A percentile compares a stretch with the other conserved stretches of the same genome.
phyloP scores from a whole-genome alignment of 2,329 filamentous ascomycete genomes.

The Tothia fuscella region DNA sequence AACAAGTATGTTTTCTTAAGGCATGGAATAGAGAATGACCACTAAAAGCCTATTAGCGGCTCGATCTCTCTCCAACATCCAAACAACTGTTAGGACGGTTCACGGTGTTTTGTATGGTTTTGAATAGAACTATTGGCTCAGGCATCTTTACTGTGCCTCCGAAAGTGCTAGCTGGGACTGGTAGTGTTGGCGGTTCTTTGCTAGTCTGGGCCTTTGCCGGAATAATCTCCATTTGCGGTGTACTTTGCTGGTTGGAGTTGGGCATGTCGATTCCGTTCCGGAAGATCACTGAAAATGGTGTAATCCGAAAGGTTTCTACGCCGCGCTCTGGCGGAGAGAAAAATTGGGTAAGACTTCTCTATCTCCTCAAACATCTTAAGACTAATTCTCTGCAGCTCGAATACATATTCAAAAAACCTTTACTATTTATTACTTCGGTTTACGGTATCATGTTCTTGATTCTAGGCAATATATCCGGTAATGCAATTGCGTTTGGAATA shows the following conservation, averaged over 20 bases:
- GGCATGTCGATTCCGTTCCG: conserved; percentile 2
- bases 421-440: conserved; percentile 31
- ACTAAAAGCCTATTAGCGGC: background rate
- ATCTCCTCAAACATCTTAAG: background rate
- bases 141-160: conserved; percentile 19
- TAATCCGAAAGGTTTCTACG: conserved; percentile 19
- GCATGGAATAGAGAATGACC: background rate
- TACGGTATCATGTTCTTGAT: conserved; percentile 35
- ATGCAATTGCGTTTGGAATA: conserved; percentile 33
- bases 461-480: conserved; percentile 38
- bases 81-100: background rate
- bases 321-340: conserved; percentile 17
- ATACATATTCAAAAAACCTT: conserved; percentile 31
- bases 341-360: conserved; percentile 14
- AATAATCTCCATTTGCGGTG: background rate
- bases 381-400: conserved; percentile 25
- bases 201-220: conserved; percentile 25
- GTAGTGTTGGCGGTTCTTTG: conserved; percentile 21
- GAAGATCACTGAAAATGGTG: background rate
- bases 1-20: background rate
- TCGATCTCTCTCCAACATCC: background rate
- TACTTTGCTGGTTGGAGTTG: background rate
- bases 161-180: conserved; percentile 16
- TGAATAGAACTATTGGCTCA: conserved; percentile 8
- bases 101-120: background rate